Percentiles rank a stretch among this genome's conserved stretches.
Evolutionary conservation across 306 rosid species (phyloP).

Genomic region (Prunus kanzakura): DNA sequence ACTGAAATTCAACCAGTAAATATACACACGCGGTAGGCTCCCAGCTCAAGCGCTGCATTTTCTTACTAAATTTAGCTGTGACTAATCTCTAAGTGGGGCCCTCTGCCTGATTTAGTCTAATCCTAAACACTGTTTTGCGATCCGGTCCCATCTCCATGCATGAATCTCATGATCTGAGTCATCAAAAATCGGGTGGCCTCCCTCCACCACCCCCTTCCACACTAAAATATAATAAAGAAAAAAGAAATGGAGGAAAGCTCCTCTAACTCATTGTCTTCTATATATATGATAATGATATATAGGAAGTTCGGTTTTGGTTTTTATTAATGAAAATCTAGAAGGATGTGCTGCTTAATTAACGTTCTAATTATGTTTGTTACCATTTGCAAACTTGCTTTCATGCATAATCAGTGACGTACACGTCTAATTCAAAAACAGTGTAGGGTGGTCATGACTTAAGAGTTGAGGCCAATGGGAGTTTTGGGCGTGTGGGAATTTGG

Average conservation of each 20-base stretch:
- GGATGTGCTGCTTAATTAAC: neutral
- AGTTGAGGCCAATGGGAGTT: neutral
- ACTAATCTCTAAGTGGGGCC: slow-evolving; percentile 3
- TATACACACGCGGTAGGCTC: slow-evolving; percentile 18
- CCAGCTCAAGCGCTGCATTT: neutral
- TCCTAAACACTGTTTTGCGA: neutral
- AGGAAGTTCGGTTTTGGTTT: neutral
- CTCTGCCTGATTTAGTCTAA: slow-evolving; percentile 1
- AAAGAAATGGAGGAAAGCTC: neutral
- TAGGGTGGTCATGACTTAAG: neutral
- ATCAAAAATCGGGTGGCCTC: neutral
- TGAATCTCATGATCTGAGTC: slow-evolving; percentile 1
- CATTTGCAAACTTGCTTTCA: neutral
- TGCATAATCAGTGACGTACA: neutral
- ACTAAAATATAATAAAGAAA: neutral
- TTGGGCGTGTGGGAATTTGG: slow-evolving; percentile 17
- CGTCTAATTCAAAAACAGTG: neutral
- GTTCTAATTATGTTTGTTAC: neutral
- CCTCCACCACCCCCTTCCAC: neutral
- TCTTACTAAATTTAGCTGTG: slow-evolving; percentile 14
- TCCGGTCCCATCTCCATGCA: neutral
- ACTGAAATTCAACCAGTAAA: neutral
- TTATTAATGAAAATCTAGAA: neutral
- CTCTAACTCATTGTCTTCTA: neutral
- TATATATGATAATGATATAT: neutral